Evolutionary conservation across 768 basidiomycete species (phyloP).

Genomic region (Botryobasidium botryosum): DNA sequence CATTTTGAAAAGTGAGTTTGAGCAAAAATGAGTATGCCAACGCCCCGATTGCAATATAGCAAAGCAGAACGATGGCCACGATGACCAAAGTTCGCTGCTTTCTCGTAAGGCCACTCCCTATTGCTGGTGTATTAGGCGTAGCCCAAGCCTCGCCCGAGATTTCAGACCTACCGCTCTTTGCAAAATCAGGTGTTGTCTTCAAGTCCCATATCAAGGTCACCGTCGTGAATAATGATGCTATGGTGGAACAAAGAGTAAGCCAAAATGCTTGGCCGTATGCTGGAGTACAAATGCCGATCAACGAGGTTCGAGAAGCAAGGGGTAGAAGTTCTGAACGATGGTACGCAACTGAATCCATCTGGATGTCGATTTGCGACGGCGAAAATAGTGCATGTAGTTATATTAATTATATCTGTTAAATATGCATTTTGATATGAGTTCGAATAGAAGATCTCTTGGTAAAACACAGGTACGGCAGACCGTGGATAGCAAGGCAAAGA

Average conservation of each 20-base stretch:
- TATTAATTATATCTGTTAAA: constrained; percentile 47
- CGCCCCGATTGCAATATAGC: constrained; percentile 58
- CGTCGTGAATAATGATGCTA: constrained; percentile 48
- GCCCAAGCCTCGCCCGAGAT: background rate
- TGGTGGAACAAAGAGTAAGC: constrained; percentile 58
- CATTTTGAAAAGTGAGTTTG: constrained; percentile 45
- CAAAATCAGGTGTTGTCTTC: constrained; percentile 41
- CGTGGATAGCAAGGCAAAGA: constrained; percentile 50
- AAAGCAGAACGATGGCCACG: constrained; percentile 54
- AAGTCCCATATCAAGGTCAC: constrained; percentile 49
- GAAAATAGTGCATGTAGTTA: constrained; percentile 39
- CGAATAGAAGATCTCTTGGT: constrained; percentile 2
- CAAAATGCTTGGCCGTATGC: constrained; percentile 39
- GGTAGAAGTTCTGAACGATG: constrained; percentile 7
- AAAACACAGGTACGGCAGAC: constrained; percentile 23
- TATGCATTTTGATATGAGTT: background rate
- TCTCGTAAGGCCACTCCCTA: constrained; percentile 63
- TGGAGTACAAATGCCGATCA: background rate
- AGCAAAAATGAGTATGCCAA: constrained; percentile 36
- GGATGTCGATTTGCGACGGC: constrained; percentile 41
- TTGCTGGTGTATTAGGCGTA: background rate
- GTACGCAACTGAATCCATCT: constrained; percentile 52
- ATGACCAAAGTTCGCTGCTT: constrained; percentile 67
- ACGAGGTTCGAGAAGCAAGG: background rate
- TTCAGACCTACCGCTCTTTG: constrained; percentile 34